These are phyloP conservation scores for Keithomyces neogunnii DNA, from an alignment of 2,329 filamentous ascomycete species.

Conservation along the genomic window DNA sequence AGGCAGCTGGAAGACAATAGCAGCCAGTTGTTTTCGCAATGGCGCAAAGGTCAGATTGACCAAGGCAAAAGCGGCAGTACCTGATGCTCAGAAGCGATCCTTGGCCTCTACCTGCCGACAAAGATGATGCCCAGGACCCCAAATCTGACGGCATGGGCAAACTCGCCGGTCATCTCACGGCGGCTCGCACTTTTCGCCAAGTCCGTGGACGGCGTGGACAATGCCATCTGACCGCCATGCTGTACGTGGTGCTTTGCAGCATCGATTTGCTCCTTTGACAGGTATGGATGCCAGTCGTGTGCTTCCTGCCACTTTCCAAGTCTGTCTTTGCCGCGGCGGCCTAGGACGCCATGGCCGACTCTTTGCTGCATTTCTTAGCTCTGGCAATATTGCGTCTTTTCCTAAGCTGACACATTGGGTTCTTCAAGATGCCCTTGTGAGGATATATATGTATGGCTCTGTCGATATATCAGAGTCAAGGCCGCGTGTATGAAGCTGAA, in stretches of 20 bases:
- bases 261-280: slow-evolving; percentile 23
- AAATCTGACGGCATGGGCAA: slow-evolving; percentile 27
- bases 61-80: slow-evolving; percentile 7
- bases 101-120: slow-evolving; percentile 34
- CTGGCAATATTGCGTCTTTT: background rate
- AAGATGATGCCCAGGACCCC: slow-evolving; percentile 37
- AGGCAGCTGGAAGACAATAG: slow-evolving; percentile 31
- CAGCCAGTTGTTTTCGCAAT: slow-evolving; percentile 26
- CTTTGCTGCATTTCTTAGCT: background rate
- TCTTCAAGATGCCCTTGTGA: background rate
- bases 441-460: no score
- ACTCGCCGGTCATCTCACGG: slow-evolving; percentile 28
- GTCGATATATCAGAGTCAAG: no score
- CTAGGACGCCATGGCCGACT: background rate
- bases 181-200: slow-evolving; percentile 19
- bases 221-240: slow-evolving; percentile 23
- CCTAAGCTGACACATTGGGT: background rate
- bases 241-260: slow-evolving; percentile 21
- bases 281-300: slow-evolving; percentile 26
- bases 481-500: no score
- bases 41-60: background rate
- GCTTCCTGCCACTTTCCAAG: slow-evolving; percentile 21
- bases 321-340: slow-evolving; percentile 3
- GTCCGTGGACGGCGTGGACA: slow-evolving; percentile 20
- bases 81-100: slow-evolving; percentile 37